Percentiles rank a stretch among this genome's conserved stretches.
Conservation (phyloP, 768 basidiomycete species). For the Bullera alba region DNA sequence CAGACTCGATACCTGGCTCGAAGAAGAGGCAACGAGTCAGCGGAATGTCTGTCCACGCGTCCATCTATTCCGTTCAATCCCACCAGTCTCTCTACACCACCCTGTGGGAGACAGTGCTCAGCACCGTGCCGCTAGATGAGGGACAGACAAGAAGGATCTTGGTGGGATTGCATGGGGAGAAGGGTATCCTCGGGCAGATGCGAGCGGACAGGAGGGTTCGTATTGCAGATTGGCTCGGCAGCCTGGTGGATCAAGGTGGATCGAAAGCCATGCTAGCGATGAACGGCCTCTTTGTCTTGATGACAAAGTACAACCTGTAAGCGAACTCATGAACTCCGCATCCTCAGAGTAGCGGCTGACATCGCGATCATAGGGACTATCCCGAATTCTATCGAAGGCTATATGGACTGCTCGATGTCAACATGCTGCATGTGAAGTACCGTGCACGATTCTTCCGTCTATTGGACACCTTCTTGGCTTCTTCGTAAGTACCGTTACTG, state of each 20-base stretch:
- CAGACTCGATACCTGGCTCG: slow-evolving; percentile 10
- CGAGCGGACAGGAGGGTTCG: slow-evolving; percentile 31
- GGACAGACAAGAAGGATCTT: slow-evolving; percentile 39
- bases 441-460: slow-evolving; percentile 91
- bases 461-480: slow-evolving; percentile 81
- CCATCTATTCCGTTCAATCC: slow-evolving; percentile 16
- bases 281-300: slow-evolving; percentile 83
- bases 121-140: slow-evolving; percentile 17
- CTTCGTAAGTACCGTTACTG: slow-evolving; percentile 58
- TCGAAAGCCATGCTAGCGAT: slow-evolving; percentile 78
- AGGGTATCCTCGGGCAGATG: slow-evolving; percentile 33
- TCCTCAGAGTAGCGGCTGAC: not conserved
- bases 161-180: slow-evolving; percentile 40
- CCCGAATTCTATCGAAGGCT: slow-evolving; percentile 89
- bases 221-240: slow-evolving; percentile 45
- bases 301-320: slow-evolving; percentile 87
- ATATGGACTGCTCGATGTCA: slow-evolving; percentile 78
- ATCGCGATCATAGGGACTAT: slow-evolving; percentile 84
- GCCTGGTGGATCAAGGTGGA: slow-evolving; percentile 54
- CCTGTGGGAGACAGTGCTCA: slow-evolving; percentile 29
- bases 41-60: slow-evolving; percentile 19
- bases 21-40: slow-evolving; percentile 16
- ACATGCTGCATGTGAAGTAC: slow-evolving; percentile 84
- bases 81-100: slow-evolving; percentile 22
- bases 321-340: slow-evolving; percentile 37